Evolutionary conservation across 208 protist genomes (phyloP), one percentile per base, ranked within the genome.

Genomic region (Trypanosoma avium): DNA sequence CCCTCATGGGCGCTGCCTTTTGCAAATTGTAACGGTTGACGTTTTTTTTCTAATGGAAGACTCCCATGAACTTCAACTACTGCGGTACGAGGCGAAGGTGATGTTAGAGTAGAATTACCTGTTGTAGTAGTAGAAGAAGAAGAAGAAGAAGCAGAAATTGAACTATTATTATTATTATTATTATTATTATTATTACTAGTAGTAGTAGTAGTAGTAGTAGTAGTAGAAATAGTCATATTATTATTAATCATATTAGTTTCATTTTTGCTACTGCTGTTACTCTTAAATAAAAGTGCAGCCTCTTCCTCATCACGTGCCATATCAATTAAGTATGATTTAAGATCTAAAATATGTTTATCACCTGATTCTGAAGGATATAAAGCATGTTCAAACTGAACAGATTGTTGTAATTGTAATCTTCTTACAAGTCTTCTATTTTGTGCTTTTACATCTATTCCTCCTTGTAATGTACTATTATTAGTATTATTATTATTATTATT

Each of bases 311-410:
- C 81, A 30, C 48, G 61, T 5, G 72, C 78, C 75, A 94, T 91
- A 56, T 94, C 84, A 5, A 68, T 52, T 4, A 94, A 59, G 49
- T 92, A 92, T 19, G 82, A 86, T 33, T 77, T 77, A 8, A 94
- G 57, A 27, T 94, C 88, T 17, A 94, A 53, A 40, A 94, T 81
- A 62, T 94, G 76, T 75, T 94, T 94, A 74, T 94, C 88, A 12
- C 73, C 70, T 0, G 40, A 15, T 69, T 92, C 82, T 3, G 84
- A 92, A 4, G 88, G 84, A 70, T 94, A 94, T 2, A 94, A 71
- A 3, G 84, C 52, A 75, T 94, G 80, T 64, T 94, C 83, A 48
- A 94, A 87, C 50, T 94, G 88, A 21, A 88, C 74, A 0, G 75
- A 78, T 7, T 73, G 62, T 62, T 72, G 56, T 17, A 94, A 29